Conservation (phyloP, 495 filamentous ascomycete species). For the Aspergillus taichungensis region DNA sequence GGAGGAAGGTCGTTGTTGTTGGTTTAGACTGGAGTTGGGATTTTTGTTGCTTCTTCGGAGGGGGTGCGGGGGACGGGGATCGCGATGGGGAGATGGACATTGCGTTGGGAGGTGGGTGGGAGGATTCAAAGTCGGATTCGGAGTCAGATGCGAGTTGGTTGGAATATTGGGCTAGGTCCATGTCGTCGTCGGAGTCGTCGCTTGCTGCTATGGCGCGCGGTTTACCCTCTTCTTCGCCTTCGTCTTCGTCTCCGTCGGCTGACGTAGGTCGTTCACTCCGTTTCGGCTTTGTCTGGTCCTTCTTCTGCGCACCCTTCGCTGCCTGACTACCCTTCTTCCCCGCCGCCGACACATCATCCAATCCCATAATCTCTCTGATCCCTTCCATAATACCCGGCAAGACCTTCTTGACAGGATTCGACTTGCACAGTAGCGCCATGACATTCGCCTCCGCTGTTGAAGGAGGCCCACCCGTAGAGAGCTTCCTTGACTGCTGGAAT, state of each 20-base stretch:
- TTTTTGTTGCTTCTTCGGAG: slow-evolving; percentile 36
- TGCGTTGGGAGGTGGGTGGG: slow-evolving; percentile 14
- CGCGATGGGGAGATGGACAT: slow-evolving; percentile 34
- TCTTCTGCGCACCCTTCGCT: slow-evolving; percentile 13
- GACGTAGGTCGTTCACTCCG: slow-evolving; percentile 12
- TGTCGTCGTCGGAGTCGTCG: slow-evolving; percentile 7
- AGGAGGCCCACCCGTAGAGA: slow-evolving; percentile 27
- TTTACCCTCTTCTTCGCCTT: slow-evolving; percentile 3
- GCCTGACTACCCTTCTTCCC: slow-evolving; percentile 13
- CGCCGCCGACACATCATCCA: slow-evolving; percentile 39
- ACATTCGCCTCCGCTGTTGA: slow-evolving; percentile 62
- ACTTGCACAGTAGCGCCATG: slow-evolving; percentile 69
- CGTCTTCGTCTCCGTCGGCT: not conserved
- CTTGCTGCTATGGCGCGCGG: slow-evolving; percentile 3
- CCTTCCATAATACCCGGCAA: slow-evolving; percentile 52
- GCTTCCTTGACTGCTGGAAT: slow-evolving; percentile 26
- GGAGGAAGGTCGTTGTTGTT: slow-evolving; percentile 72
- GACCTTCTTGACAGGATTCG: slow-evolving; percentile 61
- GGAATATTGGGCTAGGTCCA: slow-evolving; percentile 8
- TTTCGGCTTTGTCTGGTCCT: slow-evolving; percentile 8
- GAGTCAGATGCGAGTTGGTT: not conserved
- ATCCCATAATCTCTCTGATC: slow-evolving; percentile 51
- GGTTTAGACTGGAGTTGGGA: slow-evolving; percentile 18
- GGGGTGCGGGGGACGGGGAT: slow-evolving; percentile 23
- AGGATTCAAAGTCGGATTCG: no score